These are phyloP conservation scores for Hanseniaspora guilliermondii DNA, from an alignment of 805 yeast species.

Conservation along the genomic window DNA sequence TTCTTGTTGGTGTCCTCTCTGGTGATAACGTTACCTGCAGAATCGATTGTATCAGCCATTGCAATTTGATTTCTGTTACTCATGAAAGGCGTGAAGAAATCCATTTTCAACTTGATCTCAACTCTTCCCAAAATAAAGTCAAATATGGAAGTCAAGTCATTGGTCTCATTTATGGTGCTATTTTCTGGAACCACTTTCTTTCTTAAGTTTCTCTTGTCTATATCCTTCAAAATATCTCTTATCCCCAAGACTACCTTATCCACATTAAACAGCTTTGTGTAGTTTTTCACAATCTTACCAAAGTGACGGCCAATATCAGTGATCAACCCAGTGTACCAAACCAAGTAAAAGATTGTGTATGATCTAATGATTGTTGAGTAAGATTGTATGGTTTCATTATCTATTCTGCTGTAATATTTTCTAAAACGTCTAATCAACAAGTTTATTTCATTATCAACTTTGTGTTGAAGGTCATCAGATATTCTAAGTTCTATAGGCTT, in stretches of 20 bases:
- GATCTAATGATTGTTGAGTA: neutral
- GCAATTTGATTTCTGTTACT: neutral
- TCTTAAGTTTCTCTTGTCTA: neutral
- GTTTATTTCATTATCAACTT: neutral
- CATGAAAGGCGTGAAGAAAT: neutral
- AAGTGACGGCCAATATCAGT: neutral
- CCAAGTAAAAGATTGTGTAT: slow-evolving; percentile 1
- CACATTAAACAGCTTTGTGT: slow-evolving; percentile 3
- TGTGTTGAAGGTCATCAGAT: neutral
- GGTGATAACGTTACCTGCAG: neutral
- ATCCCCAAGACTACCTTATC: slow-evolving; percentile 7
- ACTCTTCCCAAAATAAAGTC: neutral
- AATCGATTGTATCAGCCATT: neutral
- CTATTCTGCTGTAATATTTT: slow-evolving; percentile 1
- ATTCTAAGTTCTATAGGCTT: neutral
- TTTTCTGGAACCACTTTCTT: neutral
- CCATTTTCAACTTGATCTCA: neutral
- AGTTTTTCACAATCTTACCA: slow-evolving; percentile 4
- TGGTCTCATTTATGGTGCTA: neutral
- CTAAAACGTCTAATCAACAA: neutral
- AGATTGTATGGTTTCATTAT: neutral
- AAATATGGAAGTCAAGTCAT: neutral
- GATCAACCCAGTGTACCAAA: slow-evolving; percentile 6
- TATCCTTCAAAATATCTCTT: neutral
- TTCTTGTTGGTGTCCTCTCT: neutral